A percentile compares a stretch with the other conserved stretches of the same genome.
Conservation (phyloP, 2,329 filamentous ascomycete genomes). For the Penicillium expansum region DNA sequence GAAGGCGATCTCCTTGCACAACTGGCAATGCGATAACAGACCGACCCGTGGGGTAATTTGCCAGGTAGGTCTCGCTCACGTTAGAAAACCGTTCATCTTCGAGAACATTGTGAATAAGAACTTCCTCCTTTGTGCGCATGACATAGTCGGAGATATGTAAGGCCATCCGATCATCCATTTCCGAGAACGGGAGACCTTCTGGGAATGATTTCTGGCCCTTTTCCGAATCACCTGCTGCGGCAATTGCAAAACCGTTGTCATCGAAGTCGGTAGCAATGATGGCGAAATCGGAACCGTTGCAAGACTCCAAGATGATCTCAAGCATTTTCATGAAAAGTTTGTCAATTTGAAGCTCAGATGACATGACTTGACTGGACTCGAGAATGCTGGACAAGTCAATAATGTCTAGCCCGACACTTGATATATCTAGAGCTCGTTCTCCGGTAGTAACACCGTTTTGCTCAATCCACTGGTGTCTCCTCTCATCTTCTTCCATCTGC, state of each 20-base stretch:
- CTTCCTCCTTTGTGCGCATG: slow-evolving; percentile 61
- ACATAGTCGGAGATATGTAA: slow-evolving; percentile 62
- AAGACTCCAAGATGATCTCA: slow-evolving; percentile 63
- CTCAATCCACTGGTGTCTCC: slow-evolving; percentile 44
- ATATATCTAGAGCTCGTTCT: slow-evolving; percentile 42
- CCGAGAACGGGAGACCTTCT: slow-evolving; percentile 55
- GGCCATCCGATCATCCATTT: slow-evolving; percentile 58
- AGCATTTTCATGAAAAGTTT: slow-evolving; percentile 62
- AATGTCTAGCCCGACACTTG: slow-evolving; percentile 53
- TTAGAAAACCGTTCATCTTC: slow-evolving; percentile 66
- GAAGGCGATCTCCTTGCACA: slow-evolving; percentile 57
- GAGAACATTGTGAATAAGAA: slow-evolving; percentile 62
- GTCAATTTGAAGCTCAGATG: slow-evolving; percentile 63
- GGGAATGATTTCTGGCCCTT: slow-evolving; percentile 53
- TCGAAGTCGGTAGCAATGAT: slow-evolving; percentile 61
- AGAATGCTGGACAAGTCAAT: slow-evolving; percentile 63
- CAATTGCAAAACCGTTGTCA: slow-evolving; percentile 58
- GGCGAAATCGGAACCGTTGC: slow-evolving; percentile 58
- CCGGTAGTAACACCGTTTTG: slow-evolving; percentile 40
- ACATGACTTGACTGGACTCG: slow-evolving; percentile 63
- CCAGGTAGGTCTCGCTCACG: slow-evolving; percentile 56
- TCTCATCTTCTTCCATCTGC: slow-evolving; percentile 40
- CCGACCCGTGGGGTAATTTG: slow-evolving; percentile 55
- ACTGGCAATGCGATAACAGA: slow-evolving; percentile 64
- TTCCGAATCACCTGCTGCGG: slow-evolving; percentile 59